Evolutionary conservation across 805 yeast species (phyloP), one percentile per base, ranked within the genome.

Genomic region (Myxozyma neotropica): DNA sequence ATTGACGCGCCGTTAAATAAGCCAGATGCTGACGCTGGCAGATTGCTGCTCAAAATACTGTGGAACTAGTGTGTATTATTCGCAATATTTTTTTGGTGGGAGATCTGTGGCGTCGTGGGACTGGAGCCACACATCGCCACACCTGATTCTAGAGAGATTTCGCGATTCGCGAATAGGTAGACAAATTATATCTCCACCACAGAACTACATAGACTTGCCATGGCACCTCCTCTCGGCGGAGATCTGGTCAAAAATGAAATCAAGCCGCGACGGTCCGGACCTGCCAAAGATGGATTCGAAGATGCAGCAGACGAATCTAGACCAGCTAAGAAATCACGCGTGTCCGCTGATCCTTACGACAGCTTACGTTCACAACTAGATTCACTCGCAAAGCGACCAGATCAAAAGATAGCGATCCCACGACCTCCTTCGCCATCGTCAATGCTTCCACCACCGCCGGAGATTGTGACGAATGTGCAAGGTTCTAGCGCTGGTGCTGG

Each of bases 401-500:
- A 61, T 12, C 19, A 33, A 29, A 38, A 23, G 35, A 59, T 61
- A 24, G 49, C 24, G 21, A 46, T 59, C 23, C 65, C 63, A 17
- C 54, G 59, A 5, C 60, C 64, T 19, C 53, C 33, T 4, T 38
- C 59, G 17, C 63, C 57, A 42, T 46, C 55, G 10, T 50, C 35
- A n/a, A 35, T 47, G 23, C 35, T 33, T 45, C 50, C 70, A 21
- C 67, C 68, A 19, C 73, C 69, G 33, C 69, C 68, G n/a, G 74
- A 68, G 24, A 57, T 72, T 29, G 65, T 71, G 17, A 61, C 57
- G 33, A 70, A 70, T 43, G 68, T 70, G 17, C 66, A 70, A 17
- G 74, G 76, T 7, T 69, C 74, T 3, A 68, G 70, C 49, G 68
- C 76, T 4, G 77, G 72, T n/a, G 73, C 76, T 3, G 73, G 75